These are phyloP conservation scores for Tremellales sp. DNA, from an alignment of 1,284 basidiomycete genomes.

Conservation along the genomic window DNA sequence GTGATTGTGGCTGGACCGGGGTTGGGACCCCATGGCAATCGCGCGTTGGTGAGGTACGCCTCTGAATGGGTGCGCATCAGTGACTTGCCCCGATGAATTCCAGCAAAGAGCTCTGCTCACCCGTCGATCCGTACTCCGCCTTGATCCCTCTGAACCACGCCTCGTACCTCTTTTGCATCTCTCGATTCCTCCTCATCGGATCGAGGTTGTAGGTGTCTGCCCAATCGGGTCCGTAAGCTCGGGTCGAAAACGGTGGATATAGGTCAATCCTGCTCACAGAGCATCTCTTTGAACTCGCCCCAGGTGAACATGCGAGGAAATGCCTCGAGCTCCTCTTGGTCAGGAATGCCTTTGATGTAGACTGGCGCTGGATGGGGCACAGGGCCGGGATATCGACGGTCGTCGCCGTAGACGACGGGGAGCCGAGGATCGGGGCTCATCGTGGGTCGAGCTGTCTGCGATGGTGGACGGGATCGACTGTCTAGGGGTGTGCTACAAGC, in stretches of 20 bases:
- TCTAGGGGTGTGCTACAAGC: no score
- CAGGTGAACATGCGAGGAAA: slow-evolving; percentile 44
- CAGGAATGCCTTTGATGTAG: slow-evolving; percentile 34
- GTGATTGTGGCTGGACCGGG: neutral
- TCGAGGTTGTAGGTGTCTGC: slow-evolving; percentile 27
- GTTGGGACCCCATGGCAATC: slow-evolving; percentile 32
- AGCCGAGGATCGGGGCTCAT: no score
- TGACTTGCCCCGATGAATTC: neutral
- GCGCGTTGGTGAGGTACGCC: slow-evolving; percentile 38
- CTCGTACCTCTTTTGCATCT: slow-evolving; percentile 41
- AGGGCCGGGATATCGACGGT: slow-evolving; percentile 40
- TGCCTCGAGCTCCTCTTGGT: slow-evolving; percentile 43
- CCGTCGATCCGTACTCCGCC: slow-evolving; percentile 37
- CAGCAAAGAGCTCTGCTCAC: slow-evolving; percentile 18
- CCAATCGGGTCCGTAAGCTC: no score
- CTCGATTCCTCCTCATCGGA: slow-evolving; percentile 38
- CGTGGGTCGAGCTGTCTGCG: no score
- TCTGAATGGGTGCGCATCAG: slow-evolving; percentile 20
- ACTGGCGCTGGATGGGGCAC: slow-evolving; percentile 27
- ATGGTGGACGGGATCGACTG: no score
- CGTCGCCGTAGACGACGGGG: slow-evolving; percentile 29
- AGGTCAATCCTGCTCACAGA: slow-evolving; percentile 26
- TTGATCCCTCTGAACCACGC: slow-evolving; percentile 36
- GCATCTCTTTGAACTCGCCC: slow-evolving; percentile 44
- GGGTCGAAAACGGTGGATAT: neutral